A percentile compares a stretch with the other conserved stretches of the same genome.
Conservation (phyloP, 2,329 filamentous ascomycete species). For the Cercospora sesami region DNA sequence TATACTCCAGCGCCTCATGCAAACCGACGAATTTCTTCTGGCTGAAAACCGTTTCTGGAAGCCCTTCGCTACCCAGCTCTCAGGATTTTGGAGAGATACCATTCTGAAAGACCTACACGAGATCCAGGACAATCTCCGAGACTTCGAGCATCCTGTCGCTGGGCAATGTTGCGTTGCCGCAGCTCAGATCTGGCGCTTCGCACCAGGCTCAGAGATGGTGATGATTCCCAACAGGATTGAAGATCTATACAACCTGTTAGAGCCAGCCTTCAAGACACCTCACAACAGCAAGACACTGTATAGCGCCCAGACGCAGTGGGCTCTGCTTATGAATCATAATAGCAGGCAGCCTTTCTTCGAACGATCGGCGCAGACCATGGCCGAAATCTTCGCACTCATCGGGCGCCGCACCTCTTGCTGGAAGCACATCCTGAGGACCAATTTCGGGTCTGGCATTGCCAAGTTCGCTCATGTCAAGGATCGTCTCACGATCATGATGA, state of each 20-base stretch:
- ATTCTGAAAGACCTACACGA: too few relatives aligned
- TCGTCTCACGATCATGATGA: too few relatives aligned
- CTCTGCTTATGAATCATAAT: background rate
- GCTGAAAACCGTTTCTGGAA: background rate
- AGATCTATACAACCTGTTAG: background rate
- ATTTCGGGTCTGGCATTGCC: background rate
- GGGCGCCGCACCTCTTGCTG: background rate
- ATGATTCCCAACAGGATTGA: background rate
- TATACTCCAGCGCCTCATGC: background rate
- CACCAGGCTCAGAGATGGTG: background rate
- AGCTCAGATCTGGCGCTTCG: background rate
- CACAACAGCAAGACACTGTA: background rate
- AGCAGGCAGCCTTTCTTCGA: background rate
- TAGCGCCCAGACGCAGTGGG: background rate
- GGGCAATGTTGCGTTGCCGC: too few relatives aligned
- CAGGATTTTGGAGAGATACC: too few relatives aligned
- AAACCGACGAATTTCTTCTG: background rate
- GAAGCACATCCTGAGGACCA: background rate
- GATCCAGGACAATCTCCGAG: too few relatives aligned
- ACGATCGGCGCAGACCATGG: background rate
- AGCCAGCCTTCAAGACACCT: too few relatives aligned
- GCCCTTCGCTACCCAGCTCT: background rate
- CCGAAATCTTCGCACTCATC: background rate
- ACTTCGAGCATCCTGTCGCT: too few relatives aligned
- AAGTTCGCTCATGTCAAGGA: too few relatives aligned